These are phyloP conservation scores for Psilocybe azurescens DNA, from an alignment of 768 basidiomycete genomes.

Conservation along the genomic window DNA sequence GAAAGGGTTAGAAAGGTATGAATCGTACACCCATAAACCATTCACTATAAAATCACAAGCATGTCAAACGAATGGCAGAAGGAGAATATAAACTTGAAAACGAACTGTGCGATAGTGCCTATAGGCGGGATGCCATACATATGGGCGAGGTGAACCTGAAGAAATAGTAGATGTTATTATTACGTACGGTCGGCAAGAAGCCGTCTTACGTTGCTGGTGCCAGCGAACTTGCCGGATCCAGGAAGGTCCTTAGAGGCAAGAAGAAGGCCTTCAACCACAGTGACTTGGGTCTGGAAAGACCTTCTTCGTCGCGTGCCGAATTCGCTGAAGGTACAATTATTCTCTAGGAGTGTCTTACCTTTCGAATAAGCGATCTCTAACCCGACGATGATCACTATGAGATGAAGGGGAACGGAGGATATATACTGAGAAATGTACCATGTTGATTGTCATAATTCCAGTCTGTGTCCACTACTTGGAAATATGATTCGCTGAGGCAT, in stretches of 20 bases:
- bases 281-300: slow-evolving; percentile 75
- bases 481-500: slow-evolving; percentile 89
- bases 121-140: slow-evolving; percentile 69
- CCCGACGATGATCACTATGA: neutral
- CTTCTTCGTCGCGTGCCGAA: slow-evolving; percentile 88
- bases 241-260: slow-evolving; percentile 60
- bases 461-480: slow-evolving; percentile 71
- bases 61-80: neutral
- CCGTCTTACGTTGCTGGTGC: slow-evolving; percentile 85
- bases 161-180: neutral
- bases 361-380: slow-evolving; percentile 79
- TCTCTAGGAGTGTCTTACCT: slow-evolving; percentile 62
- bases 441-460: slow-evolving; percentile 88
- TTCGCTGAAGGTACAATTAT: slow-evolving; percentile 78
- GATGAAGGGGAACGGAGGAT: neutral
- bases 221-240: slow-evolving; percentile 63
- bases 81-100: slow-evolving; percentile 17
- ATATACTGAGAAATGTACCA: slow-evolving; percentile 45
- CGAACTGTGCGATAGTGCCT: slow-evolving; percentile 89
- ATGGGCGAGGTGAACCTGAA: slow-evolving; percentile 85
- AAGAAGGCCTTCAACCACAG: slow-evolving; percentile 72
- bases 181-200: neutral
- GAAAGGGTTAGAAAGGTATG: slow-evolving; percentile 1
- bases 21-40: slow-evolving; percentile 89
- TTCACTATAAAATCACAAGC: slow-evolving; percentile 48